Conservation (phyloP, 2,329 filamentous ascomycete species). For the Fusarium abutilonis region DNA sequence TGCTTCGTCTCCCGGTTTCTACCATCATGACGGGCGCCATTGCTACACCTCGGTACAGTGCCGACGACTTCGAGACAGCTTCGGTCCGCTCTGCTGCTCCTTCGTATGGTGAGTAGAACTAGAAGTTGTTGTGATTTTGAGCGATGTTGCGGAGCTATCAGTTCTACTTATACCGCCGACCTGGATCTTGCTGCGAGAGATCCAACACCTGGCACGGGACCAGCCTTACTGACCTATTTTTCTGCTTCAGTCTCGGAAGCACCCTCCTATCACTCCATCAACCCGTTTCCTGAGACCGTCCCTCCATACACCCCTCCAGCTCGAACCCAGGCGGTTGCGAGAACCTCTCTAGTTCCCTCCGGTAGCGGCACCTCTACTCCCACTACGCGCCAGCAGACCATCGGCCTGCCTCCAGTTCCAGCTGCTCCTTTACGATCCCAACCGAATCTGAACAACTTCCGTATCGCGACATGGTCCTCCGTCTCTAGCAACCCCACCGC, state of each 20-base stretch:
- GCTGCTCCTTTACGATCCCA: constrained; percentile 50
- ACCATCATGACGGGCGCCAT: constrained; percentile 48
- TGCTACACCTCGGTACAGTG: constrained; percentile 50
- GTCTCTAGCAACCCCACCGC: constrained; percentile 63
- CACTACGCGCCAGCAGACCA: constrained; percentile 48
- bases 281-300: constrained; percentile 57
- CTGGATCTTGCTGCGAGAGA: constrained; percentile 13
- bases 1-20: constrained; percentile 23
- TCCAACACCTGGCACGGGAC: constrained; percentile 28
- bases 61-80: constrained; percentile 72
- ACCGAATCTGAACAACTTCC: constrained; percentile 63
- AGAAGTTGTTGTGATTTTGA: constrained; percentile 4
- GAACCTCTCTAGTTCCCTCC: constrained; percentile 36
- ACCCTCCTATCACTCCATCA: constrained; percentile 70
- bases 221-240: constrained; percentile 32
- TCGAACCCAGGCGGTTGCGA: constrained; percentile 25
- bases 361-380: constrained; percentile 42
- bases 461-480: constrained; percentile 70
- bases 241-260: constrained; percentile 65
- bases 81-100: constrained; percentile 75
- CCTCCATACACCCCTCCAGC: constrained; percentile 61
- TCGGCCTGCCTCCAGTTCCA: constrained; percentile 63
- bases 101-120: constrained; percentile 66
- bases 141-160: constrained; percentile 1
- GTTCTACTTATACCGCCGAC: constrained; percentile 15